Conservation (phyloP, 2,329 filamentous ascomycete genomes). For the Fusarium tanahbumbuense region DNA sequence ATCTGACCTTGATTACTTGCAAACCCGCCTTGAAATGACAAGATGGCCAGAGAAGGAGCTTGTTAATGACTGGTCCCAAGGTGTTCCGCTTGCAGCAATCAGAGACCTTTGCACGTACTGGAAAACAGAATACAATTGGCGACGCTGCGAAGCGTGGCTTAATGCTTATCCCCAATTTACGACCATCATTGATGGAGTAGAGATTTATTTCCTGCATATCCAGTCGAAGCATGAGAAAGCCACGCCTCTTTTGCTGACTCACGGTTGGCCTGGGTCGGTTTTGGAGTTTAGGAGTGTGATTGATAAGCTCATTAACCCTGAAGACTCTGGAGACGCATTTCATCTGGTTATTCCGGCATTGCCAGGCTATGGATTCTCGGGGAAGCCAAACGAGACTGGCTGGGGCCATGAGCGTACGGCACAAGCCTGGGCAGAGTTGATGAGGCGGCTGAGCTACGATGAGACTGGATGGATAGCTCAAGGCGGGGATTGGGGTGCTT, state of each 20-base stretch:
- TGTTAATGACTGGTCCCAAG: conserved; percentile 16
- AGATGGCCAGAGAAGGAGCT: conserved; percentile 19
- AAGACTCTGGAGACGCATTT: background rate
- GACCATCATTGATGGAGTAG: conserved; percentile 4
- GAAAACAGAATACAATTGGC: conserved; percentile 16
- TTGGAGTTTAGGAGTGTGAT: conserved; percentile 15
- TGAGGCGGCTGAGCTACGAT: conserved; percentile 2
- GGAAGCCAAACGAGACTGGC: conserved; percentile 12
- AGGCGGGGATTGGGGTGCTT: conserved; percentile 24
- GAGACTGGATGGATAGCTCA: conserved; percentile 11
- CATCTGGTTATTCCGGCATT: conserved; percentile 18
- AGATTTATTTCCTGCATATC: conserved; percentile 17
- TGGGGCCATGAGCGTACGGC: conserved; percentile 11
- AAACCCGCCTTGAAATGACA: background rate
- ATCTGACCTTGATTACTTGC: conserved; percentile 4
- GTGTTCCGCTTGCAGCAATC: background rate
- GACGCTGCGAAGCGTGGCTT: conserved; percentile 2
- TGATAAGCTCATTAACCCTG: conserved; percentile 5
- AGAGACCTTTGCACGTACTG: conserved; percentile 10
- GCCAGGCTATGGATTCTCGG: conserved; percentile 19
- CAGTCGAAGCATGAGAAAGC: conserved; percentile 6
- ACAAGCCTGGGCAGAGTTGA: conserved; percentile 14
- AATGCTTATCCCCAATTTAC: conserved; percentile 18
- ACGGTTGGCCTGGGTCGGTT: conserved; percentile 22
- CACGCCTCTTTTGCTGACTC: conserved; percentile 9